A percentile compares a stretch with the other conserved stretches of the same genome.
phyloP scores from a whole-genome alignment of 2,329 filamentous ascomycete genomes.

The Hymenoscyphus scutula region DNA sequence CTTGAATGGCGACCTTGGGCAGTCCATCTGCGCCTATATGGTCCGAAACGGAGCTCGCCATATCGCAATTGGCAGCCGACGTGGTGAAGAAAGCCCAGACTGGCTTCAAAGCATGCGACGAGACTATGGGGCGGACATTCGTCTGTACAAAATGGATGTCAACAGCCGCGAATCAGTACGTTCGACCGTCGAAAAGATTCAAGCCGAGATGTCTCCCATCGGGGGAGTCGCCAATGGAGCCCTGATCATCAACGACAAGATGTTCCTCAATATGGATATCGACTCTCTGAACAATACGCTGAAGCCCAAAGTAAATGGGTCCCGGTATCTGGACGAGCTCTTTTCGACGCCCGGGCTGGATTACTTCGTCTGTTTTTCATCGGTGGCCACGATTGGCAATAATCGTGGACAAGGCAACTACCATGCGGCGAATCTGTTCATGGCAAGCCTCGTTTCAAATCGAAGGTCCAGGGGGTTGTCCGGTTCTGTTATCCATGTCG shows the following conservation, averaged over 20 bases:
- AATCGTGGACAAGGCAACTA: conserved; percentile 46
- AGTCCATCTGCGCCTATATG: conserved; percentile 44
- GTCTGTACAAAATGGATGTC: conserved; percentile 11
- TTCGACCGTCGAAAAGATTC: conserved; percentile 5
- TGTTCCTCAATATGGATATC: conserved; percentile 34
- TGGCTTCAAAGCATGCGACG: conserved; percentile 30
- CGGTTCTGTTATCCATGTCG: conserved; percentile 42
- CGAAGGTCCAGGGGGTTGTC: conserved; percentile 40
- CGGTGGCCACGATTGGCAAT: conserved; percentile 33
- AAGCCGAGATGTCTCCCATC: conserved; percentile 31
- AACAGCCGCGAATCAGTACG: conserved; percentile 6
- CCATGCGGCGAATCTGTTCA: conserved; percentile 44
- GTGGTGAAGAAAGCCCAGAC: conserved; percentile 35
- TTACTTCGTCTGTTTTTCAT: conserved; percentile 41
- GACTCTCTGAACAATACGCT: conserved; percentile 32
- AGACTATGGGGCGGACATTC: conserved; percentile 9
- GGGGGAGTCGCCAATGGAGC: conserved; percentile 44
- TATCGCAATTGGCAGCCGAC: conserved; percentile 41
- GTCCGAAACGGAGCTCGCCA: conserved; percentile 37
- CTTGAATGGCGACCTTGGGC: conserved; percentile 34
- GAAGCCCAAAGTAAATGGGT: conserved; percentile 39
- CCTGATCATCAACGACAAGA: conserved; percentile 43
- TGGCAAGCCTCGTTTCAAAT: conserved; percentile 40
- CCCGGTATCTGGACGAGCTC: conserved; percentile 34
- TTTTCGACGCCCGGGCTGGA: conserved; percentile 36